Percentiles rank a stretch among this genome's conserved stretches.
These are phyloP conservation scores for Arabis hirsuta DNA, from an alignment of 345 rosid genomes.

Conservation along the genomic window DNA sequence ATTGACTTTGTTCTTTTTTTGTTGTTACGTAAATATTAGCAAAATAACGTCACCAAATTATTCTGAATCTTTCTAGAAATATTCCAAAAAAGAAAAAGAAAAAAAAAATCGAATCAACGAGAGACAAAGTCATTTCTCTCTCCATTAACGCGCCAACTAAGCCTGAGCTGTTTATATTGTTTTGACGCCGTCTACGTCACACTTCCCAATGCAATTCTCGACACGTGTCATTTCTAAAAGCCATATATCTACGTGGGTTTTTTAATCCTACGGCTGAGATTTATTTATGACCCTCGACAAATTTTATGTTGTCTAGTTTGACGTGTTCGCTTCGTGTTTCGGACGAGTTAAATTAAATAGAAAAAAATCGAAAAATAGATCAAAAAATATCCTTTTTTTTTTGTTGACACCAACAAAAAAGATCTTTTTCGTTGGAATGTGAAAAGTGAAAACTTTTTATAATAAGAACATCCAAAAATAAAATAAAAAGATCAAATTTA, in stretches of 20 bases:
- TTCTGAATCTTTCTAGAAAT: not conserved
- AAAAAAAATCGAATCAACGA: conserved; percentile 9
- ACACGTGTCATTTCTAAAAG: conserved; percentile 35
- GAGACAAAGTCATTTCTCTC: conserved; percentile 35
- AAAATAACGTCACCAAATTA: not conserved
- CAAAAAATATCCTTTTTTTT: not conserved
- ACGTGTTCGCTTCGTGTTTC: conserved; percentile 41
- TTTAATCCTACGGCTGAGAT: conserved; percentile 25
- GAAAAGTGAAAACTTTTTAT: not conserved
- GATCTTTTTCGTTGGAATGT: conserved; percentile 32
- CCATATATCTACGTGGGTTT: not conserved
- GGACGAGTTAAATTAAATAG: conserved; percentile 19
- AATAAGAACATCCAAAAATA: not conserved
- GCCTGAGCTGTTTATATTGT: conserved; percentile 34
- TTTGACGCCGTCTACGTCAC: conserved; percentile 41
- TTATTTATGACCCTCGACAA: not conserved
- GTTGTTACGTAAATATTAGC: no score
- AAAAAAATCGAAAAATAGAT: not conserved
- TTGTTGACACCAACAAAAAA: not conserved
- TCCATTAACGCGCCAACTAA: conserved; percentile 36
- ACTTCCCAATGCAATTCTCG: conserved; percentile 26
- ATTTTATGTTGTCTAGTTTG: not conserved
- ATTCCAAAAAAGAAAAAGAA: not conserved
- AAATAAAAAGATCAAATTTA: not conserved
- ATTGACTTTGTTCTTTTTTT: conserved; percentile 1